Evolutionary conservation across 164 flowering plant genomes (phyloP).

Genomic region (Magnolia officinalis): DNA sequence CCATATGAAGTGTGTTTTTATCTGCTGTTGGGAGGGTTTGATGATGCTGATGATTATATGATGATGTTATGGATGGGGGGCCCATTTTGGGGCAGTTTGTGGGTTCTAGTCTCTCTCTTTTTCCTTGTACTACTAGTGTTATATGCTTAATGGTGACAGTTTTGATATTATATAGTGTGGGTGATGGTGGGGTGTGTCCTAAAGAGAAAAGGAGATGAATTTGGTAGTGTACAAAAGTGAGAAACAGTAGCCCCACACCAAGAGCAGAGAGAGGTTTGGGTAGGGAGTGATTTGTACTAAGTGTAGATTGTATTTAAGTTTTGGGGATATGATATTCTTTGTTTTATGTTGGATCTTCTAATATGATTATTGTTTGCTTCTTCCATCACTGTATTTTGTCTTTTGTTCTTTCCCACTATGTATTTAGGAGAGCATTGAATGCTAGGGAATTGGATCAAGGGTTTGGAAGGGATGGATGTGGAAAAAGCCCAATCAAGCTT

Average conservation of each 20-base stretch:
- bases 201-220: background rate
- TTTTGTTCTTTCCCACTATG: background rate
- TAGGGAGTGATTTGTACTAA: background rate
- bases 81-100: constrained; percentile 6
- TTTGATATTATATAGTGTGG: constrained; percentile 2
- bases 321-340: background rate
- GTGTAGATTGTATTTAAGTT: constrained; percentile 11
- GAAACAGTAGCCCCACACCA: background rate
- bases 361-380: background rate
- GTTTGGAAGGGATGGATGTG: too few species aligned
- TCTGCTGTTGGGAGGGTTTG: constrained; percentile 17
- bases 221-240: constrained; percentile 2
- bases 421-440: background rate
- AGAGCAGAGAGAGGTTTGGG: background rate
- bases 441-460: too few species aligned
- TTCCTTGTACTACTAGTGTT: constrained; percentile 1
- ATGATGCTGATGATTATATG: background rate
- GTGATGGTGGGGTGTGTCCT: background rate
- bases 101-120: constrained; percentile 8
- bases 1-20: constrained; percentile 28
- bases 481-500: too few species aligned
- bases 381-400: background rate
- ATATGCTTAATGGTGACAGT: constrained; percentile 9
- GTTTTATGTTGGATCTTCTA: background rate
- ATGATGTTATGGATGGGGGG: constrained; percentile 15